A percentile compares a stretch with the other conserved stretches of the same genome.
phyloP scores from a whole-genome alignment of 1,284 basidiomycete genomes.

The Tranzscheliella williamsii region DNA sequence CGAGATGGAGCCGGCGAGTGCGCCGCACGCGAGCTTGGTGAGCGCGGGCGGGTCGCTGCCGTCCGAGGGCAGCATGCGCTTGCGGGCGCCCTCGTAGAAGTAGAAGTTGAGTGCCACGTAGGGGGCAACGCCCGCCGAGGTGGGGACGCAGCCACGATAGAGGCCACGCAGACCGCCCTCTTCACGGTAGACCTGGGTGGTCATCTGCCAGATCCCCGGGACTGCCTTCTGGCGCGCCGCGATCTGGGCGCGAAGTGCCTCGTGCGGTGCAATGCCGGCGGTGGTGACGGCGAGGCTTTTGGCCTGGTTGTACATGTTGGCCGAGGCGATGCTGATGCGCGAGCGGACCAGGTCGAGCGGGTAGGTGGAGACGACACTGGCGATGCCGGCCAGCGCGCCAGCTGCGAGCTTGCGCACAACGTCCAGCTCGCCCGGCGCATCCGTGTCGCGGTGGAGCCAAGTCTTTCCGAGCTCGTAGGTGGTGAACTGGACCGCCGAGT shows the following conservation, averaged over 20 bases:
- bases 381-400: constrained; percentile 86
- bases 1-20: constrained; percentile 70
- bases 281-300: constrained; percentile 7
- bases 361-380: constrained; percentile 87
- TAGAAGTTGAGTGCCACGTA: constrained; percentile 68
- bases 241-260: constrained; percentile 16
- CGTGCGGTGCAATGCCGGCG: constrained; percentile 3
- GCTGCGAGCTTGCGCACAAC: constrained; percentile 78
- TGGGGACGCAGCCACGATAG: constrained; percentile 84
- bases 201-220: constrained; percentile 84
- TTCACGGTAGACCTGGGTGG: constrained; percentile 81
- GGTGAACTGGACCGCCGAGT: constrained; percentile 86
- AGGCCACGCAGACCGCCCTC: constrained; percentile 85
- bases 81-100: constrained; percentile 57
- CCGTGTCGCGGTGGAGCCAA: constrained; percentile 16
- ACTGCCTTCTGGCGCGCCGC: constrained; percentile 36
- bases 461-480: constrained; percentile 84
- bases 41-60: constrained; percentile 40
- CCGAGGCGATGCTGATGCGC: constrained; percentile 79
- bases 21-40: constrained; percentile 64
- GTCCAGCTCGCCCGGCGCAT: constrained; percentile 69
- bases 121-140: constrained; percentile 87
- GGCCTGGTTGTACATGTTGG: constrained; percentile 51
- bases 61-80: constrained; percentile 49
- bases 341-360: constrained; percentile 89